Evolutionary conservation across 129 eudicot species (phyloP).

Genomic region (Logfia minima): DNA sequence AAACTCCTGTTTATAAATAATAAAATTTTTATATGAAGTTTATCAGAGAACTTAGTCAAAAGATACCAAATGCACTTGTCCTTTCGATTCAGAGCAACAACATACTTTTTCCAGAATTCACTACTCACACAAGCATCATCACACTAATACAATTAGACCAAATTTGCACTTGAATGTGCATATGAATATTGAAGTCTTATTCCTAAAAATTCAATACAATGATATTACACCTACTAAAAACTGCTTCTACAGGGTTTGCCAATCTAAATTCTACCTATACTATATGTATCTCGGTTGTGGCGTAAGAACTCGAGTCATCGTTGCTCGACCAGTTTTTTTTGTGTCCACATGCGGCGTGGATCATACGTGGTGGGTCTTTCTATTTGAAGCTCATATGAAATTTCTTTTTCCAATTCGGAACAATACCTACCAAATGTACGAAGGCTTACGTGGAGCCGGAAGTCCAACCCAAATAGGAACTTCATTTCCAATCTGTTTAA

Average conservation of each 20-base stretch:
- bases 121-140: constrained; percentile 14
- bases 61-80: not conserved
- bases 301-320: constrained; percentile 34
- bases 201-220: constrained; percentile 1
- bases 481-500: constrained; percentile 64
- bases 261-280: constrained; percentile 20
- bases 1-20: too few species aligned
- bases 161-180: constrained; percentile 24
- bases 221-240: constrained; percentile 7
- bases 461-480: constrained; percentile 47
- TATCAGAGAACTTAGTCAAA: not conserved
- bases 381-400: constrained; percentile 23
- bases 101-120: not conserved
- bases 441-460: constrained; percentile 51
- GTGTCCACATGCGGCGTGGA: constrained; percentile 29
- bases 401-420: constrained; percentile 40
- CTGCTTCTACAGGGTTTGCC: not conserved
- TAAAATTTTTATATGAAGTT: too few species aligned
- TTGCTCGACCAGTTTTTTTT: constrained; percentile 30
- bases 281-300: constrained; percentile 31
- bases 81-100: not conserved
- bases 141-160: constrained; percentile 4
- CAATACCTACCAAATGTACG: constrained; percentile 55
- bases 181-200: constrained; percentile 17
- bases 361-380: constrained; percentile 35